Percentiles rank a stretch among this genome's conserved stretches.
Conservation (phyloP, 1,139 yeast species). For the Nakaseomyces glabratus region DNA sequence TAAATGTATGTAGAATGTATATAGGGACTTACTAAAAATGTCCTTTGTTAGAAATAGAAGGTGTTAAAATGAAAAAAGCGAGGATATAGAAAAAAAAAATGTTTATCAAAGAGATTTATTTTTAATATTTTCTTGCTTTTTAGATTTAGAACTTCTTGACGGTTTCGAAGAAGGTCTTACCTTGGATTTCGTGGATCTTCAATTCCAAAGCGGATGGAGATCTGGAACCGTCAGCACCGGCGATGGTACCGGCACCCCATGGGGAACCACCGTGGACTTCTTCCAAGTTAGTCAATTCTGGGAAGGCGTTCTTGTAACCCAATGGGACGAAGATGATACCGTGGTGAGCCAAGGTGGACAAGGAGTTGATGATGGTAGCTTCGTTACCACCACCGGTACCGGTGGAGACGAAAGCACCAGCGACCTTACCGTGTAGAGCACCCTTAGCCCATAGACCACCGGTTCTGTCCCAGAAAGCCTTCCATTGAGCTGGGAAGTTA, state of each 20-base stretch:
- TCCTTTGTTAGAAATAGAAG: too few relatives aligned
- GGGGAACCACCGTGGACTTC: slow-evolving; percentile 76
- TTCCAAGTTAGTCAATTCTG: slow-evolving; percentile 45
- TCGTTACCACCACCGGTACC: slow-evolving; percentile 85
- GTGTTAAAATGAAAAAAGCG: neutral
- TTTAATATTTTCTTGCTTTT: neutral
- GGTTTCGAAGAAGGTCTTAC: slow-evolving; percentile 41
- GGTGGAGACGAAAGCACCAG: slow-evolving; percentile 68
- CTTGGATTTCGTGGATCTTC: slow-evolving; percentile 50
- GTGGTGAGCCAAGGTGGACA: slow-evolving; percentile 67
- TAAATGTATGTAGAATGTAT: too few relatives aligned
- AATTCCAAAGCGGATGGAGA: slow-evolving; percentile 55
- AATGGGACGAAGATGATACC: slow-evolving; percentile 74
- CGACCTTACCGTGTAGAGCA: slow-evolving; percentile 64
- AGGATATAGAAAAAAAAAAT: neutral
- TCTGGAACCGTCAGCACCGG: slow-evolving; percentile 71
- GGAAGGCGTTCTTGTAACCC: slow-evolving; percentile 61
- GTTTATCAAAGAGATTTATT: neutral
- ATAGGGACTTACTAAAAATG: neutral
- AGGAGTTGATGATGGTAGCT: slow-evolving; percentile 52
- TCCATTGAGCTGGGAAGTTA: slow-evolving; percentile 72
- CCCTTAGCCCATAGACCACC: slow-evolving; percentile 80
- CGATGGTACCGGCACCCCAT: slow-evolving; percentile 79
- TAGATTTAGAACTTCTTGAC: slow-evolving; percentile 14
- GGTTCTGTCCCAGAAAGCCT: slow-evolving; percentile 72